Evolutionary conservation across 2,329 filamentous ascomycete genomes (phyloP).

Genomic region (Calonectria crousiana): DNA sequence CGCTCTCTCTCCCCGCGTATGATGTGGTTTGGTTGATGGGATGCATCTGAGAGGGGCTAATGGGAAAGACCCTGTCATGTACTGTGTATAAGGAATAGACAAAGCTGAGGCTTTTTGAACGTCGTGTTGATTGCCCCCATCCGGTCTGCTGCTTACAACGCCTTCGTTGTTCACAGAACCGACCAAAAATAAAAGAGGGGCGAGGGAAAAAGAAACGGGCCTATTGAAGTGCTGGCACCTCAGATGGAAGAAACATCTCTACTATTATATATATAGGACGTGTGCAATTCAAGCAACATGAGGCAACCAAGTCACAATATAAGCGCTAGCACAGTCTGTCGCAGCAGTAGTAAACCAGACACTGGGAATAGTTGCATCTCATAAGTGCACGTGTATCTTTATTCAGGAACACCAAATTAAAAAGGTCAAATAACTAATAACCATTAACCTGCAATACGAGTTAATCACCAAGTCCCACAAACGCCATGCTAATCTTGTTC

Average conservation of each 20-base stretch:
- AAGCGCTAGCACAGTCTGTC: background rate
- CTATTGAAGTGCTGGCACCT: background rate
- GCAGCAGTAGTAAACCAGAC: background rate
- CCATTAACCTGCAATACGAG: background rate
- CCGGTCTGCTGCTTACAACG: background rate
- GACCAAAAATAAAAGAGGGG: background rate
- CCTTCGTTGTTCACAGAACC: background rate
- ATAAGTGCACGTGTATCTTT: background rate
- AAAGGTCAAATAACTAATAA: background rate
- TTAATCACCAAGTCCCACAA: background rate
- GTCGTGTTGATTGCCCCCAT: background rate
- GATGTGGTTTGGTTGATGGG: conserved; percentile 37
- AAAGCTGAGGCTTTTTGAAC: conserved; percentile 36
- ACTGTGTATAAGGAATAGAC: conserved; percentile 51
- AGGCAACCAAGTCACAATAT: background rate
- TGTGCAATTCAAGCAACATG: background rate
- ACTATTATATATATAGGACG: background rate
- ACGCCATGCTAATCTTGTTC: conserved; percentile 25
- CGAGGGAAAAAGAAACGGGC: background rate
- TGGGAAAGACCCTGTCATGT: conserved; percentile 43
- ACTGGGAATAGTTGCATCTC: background rate
- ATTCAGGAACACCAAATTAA: background rate
- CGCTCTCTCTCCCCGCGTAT: conserved; percentile 17
- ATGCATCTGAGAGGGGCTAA: conserved; percentile 36
- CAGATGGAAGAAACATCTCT: background rate